These are phyloP conservation scores for Stephania yunnanensis DNA, from an alignment of 164 flowering plant genomes.

Conservation along the genomic window DNA sequence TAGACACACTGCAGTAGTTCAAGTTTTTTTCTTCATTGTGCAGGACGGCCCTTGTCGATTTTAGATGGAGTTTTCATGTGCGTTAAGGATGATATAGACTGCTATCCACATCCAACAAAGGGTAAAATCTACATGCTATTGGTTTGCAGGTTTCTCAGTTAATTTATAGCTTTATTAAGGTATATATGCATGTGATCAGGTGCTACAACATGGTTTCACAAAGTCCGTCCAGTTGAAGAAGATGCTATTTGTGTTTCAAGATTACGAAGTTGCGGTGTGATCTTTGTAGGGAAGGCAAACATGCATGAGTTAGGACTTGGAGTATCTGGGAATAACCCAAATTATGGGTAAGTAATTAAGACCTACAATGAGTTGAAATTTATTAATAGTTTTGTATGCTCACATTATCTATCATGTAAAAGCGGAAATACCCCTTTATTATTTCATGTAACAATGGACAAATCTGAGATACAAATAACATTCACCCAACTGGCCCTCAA, in stretches of 20 bases:
- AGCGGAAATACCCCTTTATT: no score
- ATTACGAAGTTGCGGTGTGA: constrained; percentile 81
- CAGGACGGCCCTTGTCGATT: constrained; percentile 76
- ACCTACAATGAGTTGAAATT: neutral
- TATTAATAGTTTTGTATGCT: no score
- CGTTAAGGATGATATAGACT: constrained; percentile 94
- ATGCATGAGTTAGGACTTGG: constrained; percentile 98
- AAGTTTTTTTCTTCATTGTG: constrained; percentile 17
- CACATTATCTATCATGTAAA: no score
- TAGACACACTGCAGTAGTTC: neutral
- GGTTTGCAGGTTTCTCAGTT: neutral
- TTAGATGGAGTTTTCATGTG: constrained; percentile 89
- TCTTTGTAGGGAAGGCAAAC: constrained; percentile 88
- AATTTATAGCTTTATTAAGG: neutral
- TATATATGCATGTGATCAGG: constrained; percentile 32
- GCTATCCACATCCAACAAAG: constrained; percentile 68
- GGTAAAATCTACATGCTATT: constrained; percentile 28
- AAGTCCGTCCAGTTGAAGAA: constrained; percentile 52
- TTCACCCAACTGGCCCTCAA: no score
- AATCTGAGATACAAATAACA: no score
- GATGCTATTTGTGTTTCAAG: constrained; percentile 81
- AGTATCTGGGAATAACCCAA: constrained; percentile 89
- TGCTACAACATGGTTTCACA: constrained; percentile 82
- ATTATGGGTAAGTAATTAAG: constrained; percentile 58
- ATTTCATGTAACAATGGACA: no score